Base-by-base conservation (phyloP, 2,329 filamentous ascomycete species). In the Ascochyta koolunga region DNA sequence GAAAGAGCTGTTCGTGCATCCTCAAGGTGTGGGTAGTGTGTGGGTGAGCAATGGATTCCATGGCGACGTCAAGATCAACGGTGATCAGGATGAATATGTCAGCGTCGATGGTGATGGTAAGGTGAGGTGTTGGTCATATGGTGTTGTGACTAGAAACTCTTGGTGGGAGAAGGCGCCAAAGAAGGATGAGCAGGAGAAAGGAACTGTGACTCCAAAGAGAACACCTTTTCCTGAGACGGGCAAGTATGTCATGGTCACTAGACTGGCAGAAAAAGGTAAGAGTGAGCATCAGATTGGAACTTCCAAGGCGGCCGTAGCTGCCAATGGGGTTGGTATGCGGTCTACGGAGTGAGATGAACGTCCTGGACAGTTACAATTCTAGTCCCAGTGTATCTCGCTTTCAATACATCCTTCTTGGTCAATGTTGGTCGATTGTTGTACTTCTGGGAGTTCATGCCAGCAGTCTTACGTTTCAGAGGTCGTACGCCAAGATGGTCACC, bases 1-100 rank as follows among this genome's bases (percentile, higher is more conserved):
- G 3, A 71, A 72, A 40, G 67, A 71, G 49, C 33, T 69, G 7
- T 69, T 69, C 31, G 57, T 52, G 40, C 61, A 61, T n/a, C 47
- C 61, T 5, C 50, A 48, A 15, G 63, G 65, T 8, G 35, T 45
- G 9, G 15, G 47, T 3, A 45, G 31, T 24, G 38, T 40, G 2
- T 61, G 50, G 27, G 49, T 61, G 6, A 21, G 33, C 11, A n/a
- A 44, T 7, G 44, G 58, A 1, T 59, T 70, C 21, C 62, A 67
- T 44, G 59, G 52, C 1, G 22, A 63, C 4, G 41, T 62, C 5
- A 32, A 41, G 19, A 35, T 56, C 8, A 47, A 49, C n/a, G 46
- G 54, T 4, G 53, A 44, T 7, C 29, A 53, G 2, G 53, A 61
- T 18, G 47, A 51, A 3, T 70, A 69, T 45, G n/a, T 69, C 4